Evolutionary conservation across 192 early-diverging fungal species (phyloP).

Genomic region (Backusella circina): DNA sequence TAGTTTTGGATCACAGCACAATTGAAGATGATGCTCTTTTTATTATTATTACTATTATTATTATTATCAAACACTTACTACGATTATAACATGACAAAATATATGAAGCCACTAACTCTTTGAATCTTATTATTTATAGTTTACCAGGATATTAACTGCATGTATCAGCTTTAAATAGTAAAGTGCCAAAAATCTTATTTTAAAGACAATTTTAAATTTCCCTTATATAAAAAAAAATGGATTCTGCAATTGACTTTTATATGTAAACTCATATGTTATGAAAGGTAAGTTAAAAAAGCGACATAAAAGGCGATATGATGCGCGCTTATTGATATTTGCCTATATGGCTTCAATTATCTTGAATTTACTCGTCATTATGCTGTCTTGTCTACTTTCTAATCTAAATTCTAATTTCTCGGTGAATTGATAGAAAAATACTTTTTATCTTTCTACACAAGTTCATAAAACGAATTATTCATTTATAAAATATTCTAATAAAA

Average conservation of each 20-base stretch:
- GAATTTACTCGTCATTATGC: background rate
- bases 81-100: background rate
- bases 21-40: background rate
- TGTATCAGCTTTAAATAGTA: background rate
- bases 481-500: too few relatives aligned
- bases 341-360: background rate
- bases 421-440: too few relatives aligned
- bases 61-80: background rate
- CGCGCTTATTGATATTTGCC: background rate
- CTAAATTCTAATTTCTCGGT: background rate
- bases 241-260: background rate
- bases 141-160: background rate
- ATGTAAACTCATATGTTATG: background rate
- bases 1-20: background rate
- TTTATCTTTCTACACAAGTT: too few relatives aligned
- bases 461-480: too few relatives aligned
- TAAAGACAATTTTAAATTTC: background rate
- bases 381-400: background rate
- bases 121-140: background rate
- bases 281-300: background rate
- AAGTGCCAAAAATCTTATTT: background rate
- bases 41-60: too few relatives aligned
- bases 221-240: background rate
- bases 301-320: background rate
- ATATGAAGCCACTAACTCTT: too few relatives aligned